A percentile compares a stretch with the other conserved stretches of the same genome.
Conservation (phyloP, 1,284 basidiomycete species). For the Apiotrichum domesticum region DNA sequence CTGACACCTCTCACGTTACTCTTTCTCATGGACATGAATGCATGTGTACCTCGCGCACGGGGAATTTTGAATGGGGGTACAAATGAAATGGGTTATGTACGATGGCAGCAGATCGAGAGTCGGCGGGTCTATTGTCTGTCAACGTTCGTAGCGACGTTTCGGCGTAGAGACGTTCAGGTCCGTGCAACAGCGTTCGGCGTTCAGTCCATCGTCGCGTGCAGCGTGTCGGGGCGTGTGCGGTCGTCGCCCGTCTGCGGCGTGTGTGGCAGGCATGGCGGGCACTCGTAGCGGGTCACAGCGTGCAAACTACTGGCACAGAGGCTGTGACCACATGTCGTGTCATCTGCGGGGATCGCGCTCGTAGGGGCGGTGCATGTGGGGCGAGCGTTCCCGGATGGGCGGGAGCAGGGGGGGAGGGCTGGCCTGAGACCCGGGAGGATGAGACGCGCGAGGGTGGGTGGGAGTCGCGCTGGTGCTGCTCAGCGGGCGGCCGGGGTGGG, state of each 20-base stretch:
- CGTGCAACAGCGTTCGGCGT: too few species aligned
- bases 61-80: neutral
- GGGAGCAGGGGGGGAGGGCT: conserved; percentile 13
- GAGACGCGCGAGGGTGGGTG: neutral
- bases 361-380: conserved; percentile 4
- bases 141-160: too few species aligned
- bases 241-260: too few species aligned
- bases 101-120: neutral
- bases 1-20: too few species aligned
- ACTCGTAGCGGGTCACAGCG: too few species aligned
- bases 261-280: too few species aligned
- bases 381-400: conserved; percentile 14
- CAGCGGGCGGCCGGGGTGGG: neutral
- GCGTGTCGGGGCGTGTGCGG: too few species aligned
- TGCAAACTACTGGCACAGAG: too few species aligned
- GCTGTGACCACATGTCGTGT: neutral
- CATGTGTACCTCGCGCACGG: neutral
- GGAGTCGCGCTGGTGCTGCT: neutral
- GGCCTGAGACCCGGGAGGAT: neutral
- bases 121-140: too few species aligned
- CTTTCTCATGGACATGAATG: neutral
- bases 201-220: too few species aligned
- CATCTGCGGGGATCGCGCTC: conserved; percentile 10
- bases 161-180: too few species aligned
- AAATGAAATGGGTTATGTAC: neutral